phyloP scores from a whole-genome alignment of 805 yeast genomes.

The Ogataea minuta region DNA sequence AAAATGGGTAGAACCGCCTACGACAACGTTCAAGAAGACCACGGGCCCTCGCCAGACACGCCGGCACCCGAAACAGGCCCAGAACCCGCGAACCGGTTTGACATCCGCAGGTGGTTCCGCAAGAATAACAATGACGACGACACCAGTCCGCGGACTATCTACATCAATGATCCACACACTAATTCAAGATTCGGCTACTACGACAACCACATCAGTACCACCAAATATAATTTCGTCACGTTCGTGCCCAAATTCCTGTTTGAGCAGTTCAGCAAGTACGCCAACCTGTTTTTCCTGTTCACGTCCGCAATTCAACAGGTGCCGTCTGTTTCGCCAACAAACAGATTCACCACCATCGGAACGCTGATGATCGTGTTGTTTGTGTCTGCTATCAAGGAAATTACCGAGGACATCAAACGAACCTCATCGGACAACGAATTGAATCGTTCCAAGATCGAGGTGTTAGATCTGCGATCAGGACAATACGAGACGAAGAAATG shows the following conservation, averaged over 20 bases:
- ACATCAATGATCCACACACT: conserved; percentile 58
- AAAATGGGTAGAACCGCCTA: conserved; percentile 29
- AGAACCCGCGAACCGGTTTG: conserved; percentile 27
- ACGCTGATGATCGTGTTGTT: conserved; percentile 80
- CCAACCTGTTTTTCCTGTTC: conserved; percentile 88
- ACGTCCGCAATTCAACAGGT: conserved; percentile 96
- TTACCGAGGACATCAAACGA: conserved; percentile 87
- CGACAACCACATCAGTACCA: conserved; percentile 89
- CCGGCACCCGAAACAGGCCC: conserved; percentile 22
- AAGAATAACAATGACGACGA: conserved; percentile 22
- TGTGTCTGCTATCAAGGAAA: conserved; percentile 91
- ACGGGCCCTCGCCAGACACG: conserved; percentile 2
- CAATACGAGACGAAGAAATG: conserved; percentile 67
- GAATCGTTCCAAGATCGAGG: conserved; percentile 67
- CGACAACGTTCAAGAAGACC: conserved; percentile 19
- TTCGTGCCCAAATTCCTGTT: conserved; percentile 91
- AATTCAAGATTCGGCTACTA: conserved; percentile 58
- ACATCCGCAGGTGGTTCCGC: conserved; percentile 28
- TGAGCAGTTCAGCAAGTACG: conserved; percentile 96
- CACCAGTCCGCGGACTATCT: conserved; percentile 59
- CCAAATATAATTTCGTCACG: conserved; percentile 91
- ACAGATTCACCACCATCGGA: conserved; percentile 91
- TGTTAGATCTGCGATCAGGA: conserved; percentile 57
- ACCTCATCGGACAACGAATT: conserved; percentile 84
- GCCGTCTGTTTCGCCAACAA: conserved; percentile 94